A percentile compares a stretch with the other conserved stretches of the same genome.
Evolutionary conservation across 139 green algal species (phyloP).

Genomic region (Ettlia oleoabundans): DNA sequence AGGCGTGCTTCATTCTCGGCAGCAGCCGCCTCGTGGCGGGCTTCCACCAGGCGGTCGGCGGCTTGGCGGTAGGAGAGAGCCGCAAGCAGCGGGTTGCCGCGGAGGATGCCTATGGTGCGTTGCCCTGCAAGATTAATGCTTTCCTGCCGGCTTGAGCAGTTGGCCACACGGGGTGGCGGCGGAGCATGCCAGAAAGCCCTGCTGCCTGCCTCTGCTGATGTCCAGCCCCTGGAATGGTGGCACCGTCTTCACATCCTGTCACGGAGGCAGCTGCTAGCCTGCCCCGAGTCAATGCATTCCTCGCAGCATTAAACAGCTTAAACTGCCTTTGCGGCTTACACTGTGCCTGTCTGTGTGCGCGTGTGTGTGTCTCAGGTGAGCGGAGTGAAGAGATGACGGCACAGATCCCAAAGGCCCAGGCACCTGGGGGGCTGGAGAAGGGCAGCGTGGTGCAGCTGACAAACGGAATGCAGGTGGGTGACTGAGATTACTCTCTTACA

Average conservation of each 20-base stretch:
- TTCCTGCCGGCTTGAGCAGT: too few species aligned
- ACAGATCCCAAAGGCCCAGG: conserved; percentile 43
- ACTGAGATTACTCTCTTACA: too few species aligned
- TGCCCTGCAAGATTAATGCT: background rate
- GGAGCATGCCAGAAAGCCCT: background rate
- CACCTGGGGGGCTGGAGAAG: conserved; percentile 56
- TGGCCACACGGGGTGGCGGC: too few species aligned
- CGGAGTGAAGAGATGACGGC: conserved; percentile 44
- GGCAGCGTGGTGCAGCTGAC: conserved; percentile 56
- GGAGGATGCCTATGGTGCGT: conserved; percentile 53
- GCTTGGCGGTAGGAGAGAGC: conserved; percentile 62
- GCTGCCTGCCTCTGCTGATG: too few species aligned
- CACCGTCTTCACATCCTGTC: too few species aligned
- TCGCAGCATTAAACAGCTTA: too few species aligned
- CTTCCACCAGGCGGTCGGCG: conserved; percentile 73
- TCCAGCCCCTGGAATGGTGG: too few species aligned
- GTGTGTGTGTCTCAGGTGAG: conserved; percentile 20
- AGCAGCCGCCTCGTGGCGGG: conserved; percentile 66
- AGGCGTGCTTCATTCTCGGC: conserved; percentile 74
- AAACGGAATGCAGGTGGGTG: conserved; percentile 55
- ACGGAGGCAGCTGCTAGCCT: too few species aligned
- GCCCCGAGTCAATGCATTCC: too few species aligned
- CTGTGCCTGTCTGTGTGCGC: background rate
- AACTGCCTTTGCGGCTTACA: too few species aligned
- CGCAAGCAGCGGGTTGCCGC: conserved; percentile 54